phyloP scores from a whole-genome alignment of 371 early-diverging fungal species.

The Rhizopus arrhizus region DNA sequence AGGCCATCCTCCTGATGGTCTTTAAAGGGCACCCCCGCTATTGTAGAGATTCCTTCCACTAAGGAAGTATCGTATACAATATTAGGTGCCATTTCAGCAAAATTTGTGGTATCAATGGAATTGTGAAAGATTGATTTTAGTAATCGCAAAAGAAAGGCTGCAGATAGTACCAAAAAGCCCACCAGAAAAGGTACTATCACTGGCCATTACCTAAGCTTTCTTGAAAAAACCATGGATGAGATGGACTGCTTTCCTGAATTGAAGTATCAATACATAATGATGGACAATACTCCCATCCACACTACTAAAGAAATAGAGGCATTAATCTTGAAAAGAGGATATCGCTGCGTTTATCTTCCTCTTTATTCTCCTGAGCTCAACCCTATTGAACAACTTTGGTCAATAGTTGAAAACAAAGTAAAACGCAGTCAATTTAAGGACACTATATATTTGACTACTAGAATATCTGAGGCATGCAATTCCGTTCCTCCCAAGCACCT shows the following conservation, averaged over 20 bases:
- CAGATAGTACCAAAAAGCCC: constrained; percentile 7
- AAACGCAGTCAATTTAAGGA: constrained; percentile 18
- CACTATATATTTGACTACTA: constrained; percentile 8
- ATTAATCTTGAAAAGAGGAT: constrained; percentile 20
- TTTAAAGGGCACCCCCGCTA: constrained; percentile 23
- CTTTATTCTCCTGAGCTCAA: constrained; percentile 16
- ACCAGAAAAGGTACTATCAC: constrained; percentile 17
- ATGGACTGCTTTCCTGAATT: constrained; percentile 21
- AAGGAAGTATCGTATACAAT: constrained; percentile 22
- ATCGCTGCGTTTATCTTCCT: constrained; percentile 21
- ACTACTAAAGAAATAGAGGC: constrained; percentile 24
- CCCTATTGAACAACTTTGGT: constrained; percentile 21
- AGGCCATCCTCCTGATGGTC: constrained; percentile 19
- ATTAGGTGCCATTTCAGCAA: constrained; percentile 23
- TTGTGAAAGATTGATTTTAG: constrained; percentile 11
- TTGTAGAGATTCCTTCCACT: constrained; percentile 23
- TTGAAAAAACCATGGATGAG: constrained; percentile 29
- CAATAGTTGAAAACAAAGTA: constrained; percentile 23
- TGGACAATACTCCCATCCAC: constrained; percentile 24
- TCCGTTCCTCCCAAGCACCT: constrained; percentile 15
- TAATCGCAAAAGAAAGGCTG: constrained; percentile 14
- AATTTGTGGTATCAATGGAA: constrained; percentile 17
- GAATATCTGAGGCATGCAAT: constrained; percentile 13
- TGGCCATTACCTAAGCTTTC: constrained; percentile 24
- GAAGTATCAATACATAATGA: constrained; percentile 29